Evolutionary conservation across 495 filamentous ascomycete species (phyloP).

Genomic region (Penicillium coffeae): DNA sequence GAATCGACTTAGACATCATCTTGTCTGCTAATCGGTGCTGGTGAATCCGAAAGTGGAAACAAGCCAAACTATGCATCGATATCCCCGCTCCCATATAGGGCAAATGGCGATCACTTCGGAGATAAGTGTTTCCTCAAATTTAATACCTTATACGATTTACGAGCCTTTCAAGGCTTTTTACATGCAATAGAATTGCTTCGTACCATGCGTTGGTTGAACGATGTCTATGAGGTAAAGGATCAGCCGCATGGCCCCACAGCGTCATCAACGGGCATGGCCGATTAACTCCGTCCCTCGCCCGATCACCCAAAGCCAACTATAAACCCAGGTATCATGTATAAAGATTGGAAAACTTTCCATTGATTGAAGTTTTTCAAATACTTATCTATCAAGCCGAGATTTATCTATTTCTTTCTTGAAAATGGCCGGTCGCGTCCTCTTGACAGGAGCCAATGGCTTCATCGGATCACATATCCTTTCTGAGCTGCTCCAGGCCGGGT

Average conservation of each 20-base stretch:
- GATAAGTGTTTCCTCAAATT: too few relatives aligned
- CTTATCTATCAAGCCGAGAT: background rate
- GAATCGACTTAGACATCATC: too few relatives aligned
- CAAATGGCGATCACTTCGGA: too few relatives aligned
- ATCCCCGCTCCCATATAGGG: too few relatives aligned
- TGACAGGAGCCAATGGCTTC: background rate
- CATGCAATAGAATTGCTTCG: too few relatives aligned
- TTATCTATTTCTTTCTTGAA: background rate
- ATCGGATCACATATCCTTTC: background rate
- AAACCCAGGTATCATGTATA: background rate
- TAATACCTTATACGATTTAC: too few relatives aligned
- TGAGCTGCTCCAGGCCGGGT: background rate
- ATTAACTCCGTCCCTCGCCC: background rate
- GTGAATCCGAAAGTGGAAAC: too few relatives aligned
- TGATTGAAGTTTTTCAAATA: background rate
- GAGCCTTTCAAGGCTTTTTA: too few relatives aligned
- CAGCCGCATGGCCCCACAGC: background rate
- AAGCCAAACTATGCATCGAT: too few relatives aligned
- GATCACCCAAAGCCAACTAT: background rate
- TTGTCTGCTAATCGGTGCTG: too few relatives aligned
- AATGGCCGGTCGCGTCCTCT: background rate
- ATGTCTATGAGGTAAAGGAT: background rate
- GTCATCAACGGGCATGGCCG: background rate
- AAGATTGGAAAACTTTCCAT: background rate
- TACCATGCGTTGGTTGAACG: background rate